Evolutionary conservation across 2,329 filamentous ascomycete species (phyloP).

Genomic region (Grosmannia clavigera): DNA sequence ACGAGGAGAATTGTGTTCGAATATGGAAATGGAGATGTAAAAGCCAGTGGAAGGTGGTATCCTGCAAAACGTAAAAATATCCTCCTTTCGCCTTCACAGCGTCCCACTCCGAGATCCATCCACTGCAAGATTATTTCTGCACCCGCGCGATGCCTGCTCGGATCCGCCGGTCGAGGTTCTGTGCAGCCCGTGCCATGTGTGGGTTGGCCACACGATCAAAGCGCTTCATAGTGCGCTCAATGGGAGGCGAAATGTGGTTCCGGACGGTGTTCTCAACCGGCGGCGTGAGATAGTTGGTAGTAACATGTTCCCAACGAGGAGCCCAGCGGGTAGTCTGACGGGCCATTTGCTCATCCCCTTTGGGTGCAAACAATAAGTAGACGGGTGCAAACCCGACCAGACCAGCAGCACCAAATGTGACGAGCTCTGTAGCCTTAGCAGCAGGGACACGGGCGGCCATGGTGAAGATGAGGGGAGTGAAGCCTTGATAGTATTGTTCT

Average conservation of each 20-base stretch:
- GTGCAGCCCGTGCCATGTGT: slow-evolving; percentile 34
- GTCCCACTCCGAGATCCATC: not conserved
- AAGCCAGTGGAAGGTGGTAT: not conserved
- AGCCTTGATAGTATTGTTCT: not conserved
- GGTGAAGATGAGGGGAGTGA: slow-evolving; percentile 13
- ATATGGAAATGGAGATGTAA: too few relatives aligned
- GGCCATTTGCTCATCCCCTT: slow-evolving; percentile 40
- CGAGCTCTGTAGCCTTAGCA: slow-evolving; percentile 34
- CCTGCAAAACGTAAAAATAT: not conserved
- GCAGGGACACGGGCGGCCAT: slow-evolving; percentile 42
- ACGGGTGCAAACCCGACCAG: slow-evolving; percentile 41
- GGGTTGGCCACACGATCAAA: slow-evolving; percentile 32
- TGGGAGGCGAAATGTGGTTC: slow-evolving; percentile 31
- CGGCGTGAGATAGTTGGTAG: slow-evolving; percentile 40
- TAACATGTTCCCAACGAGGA: slow-evolving; percentile 46
- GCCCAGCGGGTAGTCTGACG: slow-evolving; percentile 45
- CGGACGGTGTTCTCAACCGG: slow-evolving; percentile 31
- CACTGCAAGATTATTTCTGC: not conserved
- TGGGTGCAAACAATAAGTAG: slow-evolving; percentile 40
- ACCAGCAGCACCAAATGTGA: slow-evolving; percentile 41
- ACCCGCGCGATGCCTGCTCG: slow-evolving; percentile 29
- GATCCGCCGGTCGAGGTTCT: slow-evolving; percentile 34
- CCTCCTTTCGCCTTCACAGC: not conserved
- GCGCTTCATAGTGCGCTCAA: slow-evolving; percentile 30
- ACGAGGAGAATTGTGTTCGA: too few relatives aligned